phyloP scores from a whole-genome alignment of 192 early-diverging fungal species.

The Allomyces macrogynus region DNA sequence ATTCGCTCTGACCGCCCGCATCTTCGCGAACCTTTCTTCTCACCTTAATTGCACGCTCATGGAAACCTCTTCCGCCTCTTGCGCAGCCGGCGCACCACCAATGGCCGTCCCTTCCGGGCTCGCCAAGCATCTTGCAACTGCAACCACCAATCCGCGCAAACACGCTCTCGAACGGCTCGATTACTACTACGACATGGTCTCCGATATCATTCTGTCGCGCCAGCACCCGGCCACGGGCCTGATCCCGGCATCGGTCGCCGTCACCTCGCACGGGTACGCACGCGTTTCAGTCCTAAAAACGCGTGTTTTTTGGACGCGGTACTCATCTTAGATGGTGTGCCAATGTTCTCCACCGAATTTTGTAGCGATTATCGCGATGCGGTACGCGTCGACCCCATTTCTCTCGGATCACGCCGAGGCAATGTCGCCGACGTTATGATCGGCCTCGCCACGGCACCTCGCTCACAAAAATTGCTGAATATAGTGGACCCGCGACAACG shows the following conservation, averaged over 20 bases:
- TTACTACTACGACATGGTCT: conserved; percentile 51
- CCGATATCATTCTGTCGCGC: conserved; percentile 49
- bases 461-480: too few relatives aligned
- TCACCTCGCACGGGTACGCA: conserved; percentile 73
- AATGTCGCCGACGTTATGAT: background rate
- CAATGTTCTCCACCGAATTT: background rate
- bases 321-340: background rate
- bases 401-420: background rate
- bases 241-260: conserved; percentile 69
- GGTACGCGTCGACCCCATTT: background rate
- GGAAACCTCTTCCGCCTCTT: too few relatives aligned
- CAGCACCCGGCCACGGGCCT: conserved; percentile 65
- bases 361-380: background rate
- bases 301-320: background rate
- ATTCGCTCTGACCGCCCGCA: too few relatives aligned
- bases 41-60: too few relatives aligned
- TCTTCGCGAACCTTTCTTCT: too few relatives aligned
- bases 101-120: too few relatives aligned
- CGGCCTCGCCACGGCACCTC: conserved; percentile 6
- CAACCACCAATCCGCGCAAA: background rate
- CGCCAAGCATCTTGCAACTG: too few relatives aligned
- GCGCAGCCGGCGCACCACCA: too few relatives aligned
- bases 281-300: too few relatives aligned
- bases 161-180: conserved; percentile 30
- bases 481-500: conserved; percentile 39